These are phyloP conservation scores for Saccharomyces eubayanus DNA, from an alignment of 805 yeast genomes.

Conservation along the genomic window DNA sequence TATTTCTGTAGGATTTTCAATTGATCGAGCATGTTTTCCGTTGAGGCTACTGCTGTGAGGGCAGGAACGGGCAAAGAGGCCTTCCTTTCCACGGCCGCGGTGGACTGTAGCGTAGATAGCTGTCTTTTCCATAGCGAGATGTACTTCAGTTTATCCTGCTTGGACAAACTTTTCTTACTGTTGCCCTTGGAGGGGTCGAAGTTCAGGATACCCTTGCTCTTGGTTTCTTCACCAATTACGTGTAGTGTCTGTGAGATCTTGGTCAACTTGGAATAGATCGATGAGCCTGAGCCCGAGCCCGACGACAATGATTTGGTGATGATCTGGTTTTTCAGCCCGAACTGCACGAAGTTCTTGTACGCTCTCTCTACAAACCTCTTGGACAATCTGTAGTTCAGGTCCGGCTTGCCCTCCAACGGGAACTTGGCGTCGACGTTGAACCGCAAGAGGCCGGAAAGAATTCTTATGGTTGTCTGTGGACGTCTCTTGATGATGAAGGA, in stretches of 20 bases:
- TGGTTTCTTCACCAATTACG: slow-evolving; percentile 31
- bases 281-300: not conserved
- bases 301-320: slow-evolving; percentile 17
- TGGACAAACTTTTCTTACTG: slow-evolving; percentile 15
- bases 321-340: slow-evolving; percentile 32
- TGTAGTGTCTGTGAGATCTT: slow-evolving; percentile 30
- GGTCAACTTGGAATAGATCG: slow-evolving; percentile 20
- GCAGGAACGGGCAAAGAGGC: not conserved
- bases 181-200: slow-evolving; percentile 19
- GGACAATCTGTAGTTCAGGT: slow-evolving; percentile 41
- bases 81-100: not conserved
- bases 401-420: slow-evolving; percentile 34
- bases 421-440: slow-evolving; percentile 56
- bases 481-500: slow-evolving; percentile 58
- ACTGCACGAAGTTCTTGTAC: slow-evolving; percentile 39
- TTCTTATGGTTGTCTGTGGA: slow-evolving; percentile 47
- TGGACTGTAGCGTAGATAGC: not conserved
- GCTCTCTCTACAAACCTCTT: slow-evolving; percentile 58
- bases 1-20: slow-evolving; percentile 14
- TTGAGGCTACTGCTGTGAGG: not conserved
- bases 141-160: not conserved
- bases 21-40: not conserved
- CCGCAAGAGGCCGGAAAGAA: slow-evolving; percentile 49
- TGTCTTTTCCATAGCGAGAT: slow-evolving; percentile 2
- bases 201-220: slow-evolving; percentile 29